Conservation (phyloP, 2,329 filamentous ascomycete species). For the Diplodia sapinea region DNA sequence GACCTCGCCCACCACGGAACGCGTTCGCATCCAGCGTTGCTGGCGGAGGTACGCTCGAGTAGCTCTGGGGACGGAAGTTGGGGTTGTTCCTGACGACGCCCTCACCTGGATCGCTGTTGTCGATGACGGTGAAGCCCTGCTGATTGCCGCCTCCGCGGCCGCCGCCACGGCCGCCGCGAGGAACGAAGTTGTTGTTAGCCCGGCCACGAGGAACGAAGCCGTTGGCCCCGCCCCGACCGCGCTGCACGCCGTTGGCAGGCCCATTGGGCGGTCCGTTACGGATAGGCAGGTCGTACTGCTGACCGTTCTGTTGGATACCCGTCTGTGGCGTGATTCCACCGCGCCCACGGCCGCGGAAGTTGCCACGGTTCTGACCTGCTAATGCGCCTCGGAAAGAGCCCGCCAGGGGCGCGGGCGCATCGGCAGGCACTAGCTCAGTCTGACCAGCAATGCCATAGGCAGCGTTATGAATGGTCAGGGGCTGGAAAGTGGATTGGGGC, state of each 20-base stretch:
- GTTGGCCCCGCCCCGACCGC: conserved; percentile 45
- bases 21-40: conserved; percentile 43
- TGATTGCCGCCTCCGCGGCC: conserved; percentile 40
- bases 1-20: conserved; percentile 38
- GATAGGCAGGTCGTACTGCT: conserved; percentile 42
- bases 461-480: conserved; percentile 56
- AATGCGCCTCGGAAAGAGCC: conserved; percentile 66
- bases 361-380: conserved; percentile 50
- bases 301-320: conserved; percentile 32
- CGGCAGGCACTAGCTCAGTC: conserved; percentile 64
- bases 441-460: conserved; percentile 65
- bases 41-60: conserved; percentile 47
- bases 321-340: conserved; percentile 44
- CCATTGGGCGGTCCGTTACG: conserved; percentile 42
- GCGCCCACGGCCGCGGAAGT: conserved; percentile 48
- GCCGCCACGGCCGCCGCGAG: conserved; percentile 49
- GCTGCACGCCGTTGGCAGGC: conserved; percentile 30
- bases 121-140: conserved; percentile 53
- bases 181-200: conserved; percentile 43
- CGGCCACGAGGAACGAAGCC: conserved; percentile 43
- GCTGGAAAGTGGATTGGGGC: conserved; percentile 54
- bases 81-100: conserved; percentile 63
- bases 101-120: conserved; percentile 58
- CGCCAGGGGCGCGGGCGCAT: conserved; percentile 62
- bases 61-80: conserved; percentile 59